These are phyloP conservation scores for Theobroma grandiflorum DNA, from an alignment of 441 rosid species.

Conservation along the genomic window DNA sequence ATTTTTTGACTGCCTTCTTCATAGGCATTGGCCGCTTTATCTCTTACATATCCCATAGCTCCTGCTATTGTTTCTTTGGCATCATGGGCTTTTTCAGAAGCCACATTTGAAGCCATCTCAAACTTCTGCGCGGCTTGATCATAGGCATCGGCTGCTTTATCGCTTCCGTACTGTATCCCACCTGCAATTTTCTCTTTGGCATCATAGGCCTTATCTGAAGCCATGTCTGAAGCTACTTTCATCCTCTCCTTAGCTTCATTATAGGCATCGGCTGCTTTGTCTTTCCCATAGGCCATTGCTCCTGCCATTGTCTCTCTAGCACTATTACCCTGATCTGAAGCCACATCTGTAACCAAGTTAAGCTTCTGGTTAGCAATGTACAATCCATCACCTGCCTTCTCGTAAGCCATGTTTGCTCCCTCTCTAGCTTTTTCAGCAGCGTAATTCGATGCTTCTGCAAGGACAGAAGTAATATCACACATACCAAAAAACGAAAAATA, in stretches of 20 bases:
- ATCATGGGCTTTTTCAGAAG: constrained; percentile 24
- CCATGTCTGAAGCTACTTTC: constrained; percentile 22
- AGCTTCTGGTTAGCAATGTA: constrained; percentile 30
- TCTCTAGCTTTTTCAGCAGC: constrained; percentile 36
- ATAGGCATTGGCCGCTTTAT: constrained; percentile 36
- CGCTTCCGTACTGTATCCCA: constrained; percentile 26
- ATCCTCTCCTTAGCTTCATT: constrained; percentile 28
- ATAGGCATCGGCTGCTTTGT: constrained; percentile 29
- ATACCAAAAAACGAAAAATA: neutral
- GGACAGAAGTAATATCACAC: neutral
- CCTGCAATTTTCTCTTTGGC: constrained; percentile 25
- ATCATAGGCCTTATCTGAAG: constrained; percentile 33
- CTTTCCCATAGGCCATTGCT: constrained; percentile 31
- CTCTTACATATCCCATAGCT: constrained; percentile 40
- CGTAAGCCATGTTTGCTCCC: constrained; percentile 25
- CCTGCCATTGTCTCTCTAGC: constrained; percentile 20
- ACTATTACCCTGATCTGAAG: neutral
- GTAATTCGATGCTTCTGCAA: constrained; percentile 36
- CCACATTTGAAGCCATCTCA: constrained; percentile 21
- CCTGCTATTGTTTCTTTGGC: constrained; percentile 34
- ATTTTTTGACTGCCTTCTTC: constrained; percentile 31
- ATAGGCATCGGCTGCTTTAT: constrained; percentile 34
- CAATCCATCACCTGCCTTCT: constrained; percentile 27
- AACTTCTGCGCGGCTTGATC: constrained; percentile 32
- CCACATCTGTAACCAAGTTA: constrained; percentile 19